Base-by-base conservation (phyloP, 768 basidiomycete genomes). In the Macrolepiota fuliginosa region DNA sequence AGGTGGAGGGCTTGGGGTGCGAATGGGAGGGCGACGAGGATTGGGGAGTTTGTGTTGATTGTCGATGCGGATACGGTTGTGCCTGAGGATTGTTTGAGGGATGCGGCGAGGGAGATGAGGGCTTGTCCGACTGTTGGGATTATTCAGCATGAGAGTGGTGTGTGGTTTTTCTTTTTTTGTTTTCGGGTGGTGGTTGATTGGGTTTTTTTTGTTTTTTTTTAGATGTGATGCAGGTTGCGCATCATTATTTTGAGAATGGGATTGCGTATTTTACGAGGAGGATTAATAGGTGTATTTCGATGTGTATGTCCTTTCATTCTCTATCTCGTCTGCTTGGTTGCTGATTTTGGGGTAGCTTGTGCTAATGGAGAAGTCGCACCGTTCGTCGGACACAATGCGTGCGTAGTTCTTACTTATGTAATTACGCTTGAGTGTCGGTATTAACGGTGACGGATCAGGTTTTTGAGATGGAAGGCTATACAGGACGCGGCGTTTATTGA, bases 211-310 rank as follows among this genome's bases (percentile, higher is more conserved):
- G n/a, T 10, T 1, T 17, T 45, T 22, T n/a, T 45, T 12, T 45
- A 45, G 42, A 90, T 67, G 91, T 94, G 50, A 89, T 93, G 87
- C 89, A 92, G 72, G 90, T 93, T 61, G 91, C 84, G 0, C 78
- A 88, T 69, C 90, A 94, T 71, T 95, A 91, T 73, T 95, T 96
- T 68, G 94, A 96, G 73, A 94, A 92, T 67, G 91, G 89, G 66
- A 86, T 94, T 64, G 83, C 92, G 13, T 89, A 88, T 72, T 94
- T 95, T 74, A 94, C 93, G 17, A 81, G 83, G 63, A 79, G 91
- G 62, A 89, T 94, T 71, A 92, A 94, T 68, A 76, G 81, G 71
- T 87, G 78, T 65, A 92, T 81, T 77, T 90, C 79, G 72, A 89
- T 80, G 82, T 89, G 86, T 88, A 79, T 10, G 78, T 72, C n/a